Conservation (phyloP, 768 basidiomycete species). For the Nevesoporus exiguus region DNA sequence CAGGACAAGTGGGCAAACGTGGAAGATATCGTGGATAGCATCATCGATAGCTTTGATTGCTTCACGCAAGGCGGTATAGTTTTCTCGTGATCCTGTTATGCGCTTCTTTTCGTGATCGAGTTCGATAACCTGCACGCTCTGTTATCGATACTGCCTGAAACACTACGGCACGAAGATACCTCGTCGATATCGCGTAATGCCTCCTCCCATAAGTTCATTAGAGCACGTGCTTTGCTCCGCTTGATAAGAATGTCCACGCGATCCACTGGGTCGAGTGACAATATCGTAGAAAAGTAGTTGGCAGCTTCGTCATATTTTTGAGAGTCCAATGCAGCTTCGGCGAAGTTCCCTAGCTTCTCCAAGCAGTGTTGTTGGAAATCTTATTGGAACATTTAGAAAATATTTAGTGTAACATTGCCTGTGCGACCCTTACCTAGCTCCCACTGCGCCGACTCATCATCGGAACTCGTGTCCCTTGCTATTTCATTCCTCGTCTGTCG, state of each 20-base stretch:
- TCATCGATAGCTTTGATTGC: too few relatives aligned
- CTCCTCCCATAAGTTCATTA: background rate
- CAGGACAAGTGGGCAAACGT: too few relatives aligned
- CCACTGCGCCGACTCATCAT: background rate
- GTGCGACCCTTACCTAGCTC: background rate
- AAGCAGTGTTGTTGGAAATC: background rate
- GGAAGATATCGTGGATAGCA: too few relatives aligned
- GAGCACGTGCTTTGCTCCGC: background rate
- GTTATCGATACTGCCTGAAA: background rate
- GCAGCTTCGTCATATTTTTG: background rate
- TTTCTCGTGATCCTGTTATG: too few relatives aligned
- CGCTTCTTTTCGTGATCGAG: too few relatives aligned
- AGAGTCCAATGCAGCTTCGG: background rate
- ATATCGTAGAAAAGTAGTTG: background rate
- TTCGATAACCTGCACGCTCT: background rate
- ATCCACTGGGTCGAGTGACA: background rate
- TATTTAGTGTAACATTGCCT: background rate
- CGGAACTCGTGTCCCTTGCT: background rate
- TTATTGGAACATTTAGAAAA: background rate
- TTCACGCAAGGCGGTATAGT: too few relatives aligned
- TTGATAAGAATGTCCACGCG: background rate
- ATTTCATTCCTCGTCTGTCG: background rate
- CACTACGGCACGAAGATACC: background rate
- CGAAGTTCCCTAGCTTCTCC: background rate
- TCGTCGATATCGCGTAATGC: background rate